Base-by-base conservation (phyloP, 345 rosid genomes). In the Eucalyptus tenuipes region DNA sequence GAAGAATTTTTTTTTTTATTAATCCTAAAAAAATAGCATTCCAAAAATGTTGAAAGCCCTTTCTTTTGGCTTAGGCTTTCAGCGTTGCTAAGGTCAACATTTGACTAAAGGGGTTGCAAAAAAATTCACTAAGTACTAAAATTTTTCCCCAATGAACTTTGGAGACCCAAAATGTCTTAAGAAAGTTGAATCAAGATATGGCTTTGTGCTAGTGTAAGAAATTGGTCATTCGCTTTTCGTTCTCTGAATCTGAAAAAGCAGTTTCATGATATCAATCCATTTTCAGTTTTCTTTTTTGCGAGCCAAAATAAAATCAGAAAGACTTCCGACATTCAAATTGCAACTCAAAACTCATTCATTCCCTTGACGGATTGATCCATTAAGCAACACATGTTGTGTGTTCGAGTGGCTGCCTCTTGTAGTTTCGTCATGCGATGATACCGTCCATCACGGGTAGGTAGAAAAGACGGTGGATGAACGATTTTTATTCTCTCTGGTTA, bases 91-190 rank as follows among this genome's bases (percentile, higher is more conserved):
- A 27, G 68, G 68, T 3, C 2, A 27, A 7, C 4, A 27, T 57
- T 24, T 57, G 29, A 25, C n/a, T 15, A 5, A 59, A 59, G 66
- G 14, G n/a, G 4, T 11, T 25, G 1, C 7, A 6, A 25, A 59
- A 59, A 25, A 59, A 12, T 59, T 25, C 6, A 4, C 4, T 0
- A 11, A 27, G 3, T 3, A 59, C 3, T 27, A 29, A 6, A 5
- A 27, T 2, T 27, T 59, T 59, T 59, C 3, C n/a, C 3, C 7
- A 11, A 1, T 5, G 2, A 12, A 24, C 12, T 55, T 55, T 55
- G 6, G 13, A 55, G 4, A 2, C 27, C 6, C 61, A 55, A 55
- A 55, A 55, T 22, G 6, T 24, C 16, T 27, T 59, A 29, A 29
- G 20, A 59, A 27, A 12, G 68, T 13, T 61, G 16, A 61, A 61